Percentiles rank a stretch among this genome's conserved stretches.
Conservation (phyloP, 225 moss, liverwort and hornwort species). For the Physcomitrellopsis africana region DNA sequence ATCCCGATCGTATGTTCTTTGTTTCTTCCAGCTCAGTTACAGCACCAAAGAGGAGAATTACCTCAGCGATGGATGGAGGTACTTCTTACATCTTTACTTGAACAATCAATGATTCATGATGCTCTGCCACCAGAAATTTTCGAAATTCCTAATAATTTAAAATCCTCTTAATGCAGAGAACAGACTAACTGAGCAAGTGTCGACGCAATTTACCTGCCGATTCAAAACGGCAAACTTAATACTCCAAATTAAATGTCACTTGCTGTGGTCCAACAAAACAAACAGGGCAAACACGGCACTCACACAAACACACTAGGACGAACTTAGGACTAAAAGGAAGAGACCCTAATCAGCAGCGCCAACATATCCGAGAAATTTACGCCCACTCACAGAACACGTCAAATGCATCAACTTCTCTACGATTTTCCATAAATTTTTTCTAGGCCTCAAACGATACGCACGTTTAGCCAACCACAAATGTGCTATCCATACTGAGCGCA, state of each 20-base stretch:
- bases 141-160: neutral
- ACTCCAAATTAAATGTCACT: neutral
- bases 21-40: neutral
- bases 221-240: neutral
- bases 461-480: neutral
- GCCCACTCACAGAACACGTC: neutral
- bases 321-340: neutral
- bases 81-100: neutral
- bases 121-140: conserved; percentile 3
- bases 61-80: neutral
- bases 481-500: neutral
- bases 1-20: neutral
- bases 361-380: neutral
- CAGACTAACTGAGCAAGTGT: neutral
- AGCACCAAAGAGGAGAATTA: conserved; percentile 5
- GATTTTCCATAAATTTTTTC: neutral
- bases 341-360: conserved; percentile 15
- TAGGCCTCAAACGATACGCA: neutral
- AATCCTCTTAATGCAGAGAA: conserved; percentile 1
- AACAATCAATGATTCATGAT: neutral
- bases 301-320: neutral
- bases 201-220: neutral
- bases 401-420: conserved; percentile 11
- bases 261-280: neutral
- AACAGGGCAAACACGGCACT: conserved; percentile 12